Evolutionary conservation across 2,329 filamentous ascomycete species (phyloP).

Genomic region (Cladophialophora yegresii): DNA sequence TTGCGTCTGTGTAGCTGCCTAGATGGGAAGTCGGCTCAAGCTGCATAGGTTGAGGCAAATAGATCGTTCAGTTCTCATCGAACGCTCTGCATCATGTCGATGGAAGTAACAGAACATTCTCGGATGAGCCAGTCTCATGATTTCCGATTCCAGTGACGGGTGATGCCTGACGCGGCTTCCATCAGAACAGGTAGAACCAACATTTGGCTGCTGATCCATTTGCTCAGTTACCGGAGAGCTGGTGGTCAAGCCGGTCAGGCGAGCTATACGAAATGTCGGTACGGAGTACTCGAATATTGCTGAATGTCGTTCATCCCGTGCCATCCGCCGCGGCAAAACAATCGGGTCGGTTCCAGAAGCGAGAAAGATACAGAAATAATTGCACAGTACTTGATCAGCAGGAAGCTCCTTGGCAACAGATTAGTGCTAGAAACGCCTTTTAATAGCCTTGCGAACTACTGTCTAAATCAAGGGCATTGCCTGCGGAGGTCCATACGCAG

Average conservation of each 20-base stretch:
- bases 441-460: background rate
- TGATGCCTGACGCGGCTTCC: background rate
- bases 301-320: background rate
- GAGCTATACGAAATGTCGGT: too few relatives aligned
- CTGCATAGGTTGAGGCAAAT: background rate
- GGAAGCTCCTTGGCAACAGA: background rate
- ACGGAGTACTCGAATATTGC: too few relatives aligned
- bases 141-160: background rate
- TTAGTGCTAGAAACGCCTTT: too few relatives aligned
- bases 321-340: background rate
- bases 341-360: background rate
- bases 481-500: background rate
- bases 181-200: background rate
- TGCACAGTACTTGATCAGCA: background rate
- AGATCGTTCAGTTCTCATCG: too few relatives aligned
- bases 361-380: background rate
- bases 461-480: background rate
- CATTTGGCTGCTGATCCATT: background rate
- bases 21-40: slow-evolving; percentile 8
- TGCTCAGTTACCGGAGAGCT: background rate
- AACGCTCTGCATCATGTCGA: background rate
- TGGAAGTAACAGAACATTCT: background rate
- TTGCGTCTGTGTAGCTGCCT: slow-evolving; percentile 6
- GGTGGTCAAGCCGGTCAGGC: background rate
- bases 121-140: background rate